These are phyloP conservation scores for Boletus rubroflammeus DNA, from an alignment of 768 basidiomycete genomes.

Conservation along the genomic window DNA sequence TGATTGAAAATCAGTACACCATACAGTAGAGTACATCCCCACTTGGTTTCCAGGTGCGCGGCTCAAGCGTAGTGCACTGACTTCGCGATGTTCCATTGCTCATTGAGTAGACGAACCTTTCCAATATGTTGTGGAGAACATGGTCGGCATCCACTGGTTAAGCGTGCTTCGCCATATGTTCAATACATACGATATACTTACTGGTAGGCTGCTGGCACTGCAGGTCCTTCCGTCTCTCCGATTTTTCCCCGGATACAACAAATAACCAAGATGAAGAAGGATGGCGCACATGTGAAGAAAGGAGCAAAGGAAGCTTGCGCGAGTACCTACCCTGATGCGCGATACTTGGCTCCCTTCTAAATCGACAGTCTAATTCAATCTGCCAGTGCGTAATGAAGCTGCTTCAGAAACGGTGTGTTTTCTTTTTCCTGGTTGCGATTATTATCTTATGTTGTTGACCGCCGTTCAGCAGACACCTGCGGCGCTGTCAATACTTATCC, in stretches of 20 bases:
- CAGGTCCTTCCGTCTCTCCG: conserved; percentile 10
- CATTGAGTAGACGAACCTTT: conserved; percentile 9
- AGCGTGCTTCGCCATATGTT: neutral
- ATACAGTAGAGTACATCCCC: conserved; percentile 2
- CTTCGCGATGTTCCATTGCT: neutral
- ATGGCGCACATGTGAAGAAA: neutral
- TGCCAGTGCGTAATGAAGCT: conserved; percentile 2
- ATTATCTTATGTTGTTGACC: neutral
- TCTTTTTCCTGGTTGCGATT: neutral
- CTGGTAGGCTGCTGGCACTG: conserved; percentile 14
- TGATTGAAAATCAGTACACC: neutral
- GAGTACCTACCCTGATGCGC: conserved; percentile 11
- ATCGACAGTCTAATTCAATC: neutral
- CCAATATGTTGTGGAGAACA: conserved; percentile 6
- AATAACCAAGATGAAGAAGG: neutral
- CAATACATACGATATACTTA: neutral
- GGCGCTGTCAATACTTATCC: conserved; percentile 2
- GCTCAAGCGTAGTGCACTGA: conserved; percentile 3
- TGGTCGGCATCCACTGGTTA: conserved; percentile 1
- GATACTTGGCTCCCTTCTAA: neutral
- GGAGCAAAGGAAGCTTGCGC: conserved; percentile 8
- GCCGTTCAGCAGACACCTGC: neutral
- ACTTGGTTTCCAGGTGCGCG: conserved; percentile 11
- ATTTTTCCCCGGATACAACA: conserved; percentile 2
- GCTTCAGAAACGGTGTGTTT: conserved; percentile 9